phyloP scores from a whole-genome alignment of 2,329 filamentous ascomycete genomes.

The Colletotrichum gloeosporioides region DNA sequence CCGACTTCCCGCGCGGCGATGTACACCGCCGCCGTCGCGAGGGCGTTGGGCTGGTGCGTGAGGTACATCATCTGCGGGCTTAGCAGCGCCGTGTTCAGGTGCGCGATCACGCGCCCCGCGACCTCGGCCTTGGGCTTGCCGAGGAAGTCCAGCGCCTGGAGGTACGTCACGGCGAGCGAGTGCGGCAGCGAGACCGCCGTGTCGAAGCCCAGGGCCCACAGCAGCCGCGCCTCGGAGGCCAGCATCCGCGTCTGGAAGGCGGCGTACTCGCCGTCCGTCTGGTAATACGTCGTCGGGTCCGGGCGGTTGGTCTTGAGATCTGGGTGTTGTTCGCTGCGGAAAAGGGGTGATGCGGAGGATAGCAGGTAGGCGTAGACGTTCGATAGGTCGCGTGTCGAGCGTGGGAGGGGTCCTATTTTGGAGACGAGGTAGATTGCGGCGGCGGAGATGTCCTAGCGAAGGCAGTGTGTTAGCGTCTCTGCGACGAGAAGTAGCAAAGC shows the following conservation, averaged over 20 bases:
- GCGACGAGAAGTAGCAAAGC: not conserved
- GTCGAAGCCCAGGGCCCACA: slow-evolving; percentile 76
- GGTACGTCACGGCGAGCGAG: slow-evolving; percentile 85
- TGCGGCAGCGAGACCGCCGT: slow-evolving; percentile 87
- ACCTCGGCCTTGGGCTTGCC: slow-evolving; percentile 53
- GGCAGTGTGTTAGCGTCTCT: not conserved
- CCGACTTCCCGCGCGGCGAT: slow-evolving; percentile 80
- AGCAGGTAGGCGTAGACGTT: slow-evolving; percentile 86
- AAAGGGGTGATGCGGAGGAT: slow-evolving; percentile 63
- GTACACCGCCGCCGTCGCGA: slow-evolving; percentile 91
- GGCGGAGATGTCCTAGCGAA: slow-evolving; percentile 77
- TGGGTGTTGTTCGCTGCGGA: slow-evolving; percentile 40
- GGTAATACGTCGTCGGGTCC: slow-evolving; percentile 65
- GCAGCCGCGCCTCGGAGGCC: slow-evolving; percentile 76
- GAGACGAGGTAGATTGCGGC: slow-evolving; percentile 81
- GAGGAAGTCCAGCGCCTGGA: slow-evolving; percentile 84
- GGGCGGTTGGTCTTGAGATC: slow-evolving; percentile 32
- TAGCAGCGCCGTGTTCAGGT: slow-evolving; percentile 86
- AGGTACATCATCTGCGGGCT: slow-evolving; percentile 90
- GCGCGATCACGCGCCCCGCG: slow-evolving; percentile 70
- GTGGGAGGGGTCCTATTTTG: slow-evolving; percentile 80
- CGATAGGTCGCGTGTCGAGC: slow-evolving; percentile 79
- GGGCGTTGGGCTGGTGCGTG: slow-evolving; percentile 85
- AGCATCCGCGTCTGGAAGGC: slow-evolving; percentile 69
- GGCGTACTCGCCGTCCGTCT: slow-evolving; percentile 77